These are phyloP conservation scores for Suillus paluster DNA, from an alignment of 768 basidiomycete genomes.

Conservation along the genomic window DNA sequence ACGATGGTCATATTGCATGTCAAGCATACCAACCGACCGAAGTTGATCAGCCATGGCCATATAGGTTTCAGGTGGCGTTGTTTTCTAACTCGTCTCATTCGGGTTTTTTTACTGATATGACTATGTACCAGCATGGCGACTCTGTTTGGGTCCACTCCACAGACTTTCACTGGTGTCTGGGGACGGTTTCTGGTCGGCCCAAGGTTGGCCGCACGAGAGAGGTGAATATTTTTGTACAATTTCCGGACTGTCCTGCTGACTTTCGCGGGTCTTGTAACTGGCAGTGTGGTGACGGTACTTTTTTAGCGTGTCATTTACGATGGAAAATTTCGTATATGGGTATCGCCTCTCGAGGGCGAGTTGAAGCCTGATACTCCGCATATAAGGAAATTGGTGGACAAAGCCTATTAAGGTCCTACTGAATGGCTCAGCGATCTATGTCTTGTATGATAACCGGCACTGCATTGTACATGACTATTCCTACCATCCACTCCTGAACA, in stretches of 20 bases:
- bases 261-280: background rate
- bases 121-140: constrained; percentile 48
- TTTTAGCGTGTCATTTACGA: constrained; percentile 57
- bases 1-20: constrained; percentile 24
- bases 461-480: background rate
- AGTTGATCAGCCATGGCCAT: constrained; percentile 54
- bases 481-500: background rate
- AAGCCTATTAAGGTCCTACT: constrained; percentile 31
- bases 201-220: constrained; percentile 50
- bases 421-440: background rate
- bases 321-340: constrained; percentile 59
- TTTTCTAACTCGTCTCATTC: background rate
- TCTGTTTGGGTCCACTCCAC: constrained; percentile 56
- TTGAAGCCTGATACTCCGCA: constrained; percentile 61
- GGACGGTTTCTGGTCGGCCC: constrained; percentile 50
- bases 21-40: constrained; percentile 37
- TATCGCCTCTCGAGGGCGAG: constrained; percentile 67
- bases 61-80: constrained; percentile 48
- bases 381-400: constrained; percentile 50
- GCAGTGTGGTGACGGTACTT: constrained; percentile 53
- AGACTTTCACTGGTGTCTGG: constrained; percentile 55
- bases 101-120: constrained; percentile 9
- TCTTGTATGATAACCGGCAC: background rate
- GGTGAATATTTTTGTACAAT: constrained; percentile 36
- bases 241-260: background rate